These are phyloP conservation scores for Rhynchosporium secalis DNA, from an alignment of 2,329 filamentous ascomycete species.

Conservation along the genomic window DNA sequence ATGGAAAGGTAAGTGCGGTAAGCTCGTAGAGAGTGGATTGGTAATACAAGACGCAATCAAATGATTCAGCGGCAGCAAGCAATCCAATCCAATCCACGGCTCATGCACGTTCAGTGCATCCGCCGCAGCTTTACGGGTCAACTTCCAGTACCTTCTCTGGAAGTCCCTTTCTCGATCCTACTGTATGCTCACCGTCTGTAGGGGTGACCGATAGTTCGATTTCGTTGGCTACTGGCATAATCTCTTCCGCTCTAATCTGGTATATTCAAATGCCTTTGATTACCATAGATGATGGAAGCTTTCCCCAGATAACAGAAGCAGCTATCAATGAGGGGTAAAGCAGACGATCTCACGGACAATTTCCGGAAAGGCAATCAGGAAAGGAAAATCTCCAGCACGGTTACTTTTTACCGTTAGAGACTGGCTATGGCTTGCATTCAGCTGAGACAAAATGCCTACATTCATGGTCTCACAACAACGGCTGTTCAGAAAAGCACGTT, in stretches of 20 bases:
- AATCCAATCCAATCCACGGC: not conserved
- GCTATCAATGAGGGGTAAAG: conserved; percentile 1
- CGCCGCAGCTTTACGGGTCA: not conserved
- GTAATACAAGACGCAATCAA: not conserved
- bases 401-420: too few species aligned
- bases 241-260: too few species aligned
- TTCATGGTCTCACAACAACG: too few species aligned
- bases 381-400: too few species aligned
- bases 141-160: not conserved
- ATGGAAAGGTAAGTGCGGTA: not conserved
- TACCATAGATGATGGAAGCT: not conserved
- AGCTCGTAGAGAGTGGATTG: not conserved
- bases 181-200: not conserved
- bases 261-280: not conserved
- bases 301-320: conserved; percentile 5
- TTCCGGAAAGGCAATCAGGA: too few species aligned
- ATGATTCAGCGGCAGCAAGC: not conserved
- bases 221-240: conserved; percentile 1
- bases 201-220: not conserved
- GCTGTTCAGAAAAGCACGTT: too few species aligned
- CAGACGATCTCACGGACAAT: too few species aligned
- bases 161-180: not conserved
- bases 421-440: too few species aligned
- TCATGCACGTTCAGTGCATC: not conserved
- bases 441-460: too few species aligned